Percentiles rank a stretch among this genome's conserved stretches.
Conservation (phyloP, 345 rosid species). For the Syzygium oleosum region DNA sequence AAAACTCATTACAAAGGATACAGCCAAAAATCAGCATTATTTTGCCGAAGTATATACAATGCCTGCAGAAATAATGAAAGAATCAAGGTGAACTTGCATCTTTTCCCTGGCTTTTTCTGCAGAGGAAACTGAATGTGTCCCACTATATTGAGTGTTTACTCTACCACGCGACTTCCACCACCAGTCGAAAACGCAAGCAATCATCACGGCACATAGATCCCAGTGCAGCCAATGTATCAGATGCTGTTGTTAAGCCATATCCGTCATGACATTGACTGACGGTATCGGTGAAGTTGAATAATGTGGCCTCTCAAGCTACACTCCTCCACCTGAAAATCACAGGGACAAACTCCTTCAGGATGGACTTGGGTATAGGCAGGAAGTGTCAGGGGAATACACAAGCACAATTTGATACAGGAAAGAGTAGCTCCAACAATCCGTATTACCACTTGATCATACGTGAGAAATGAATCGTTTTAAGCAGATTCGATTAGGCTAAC, state of each 20-base stretch:
- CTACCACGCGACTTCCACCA: background rate
- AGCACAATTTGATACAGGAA: background rate
- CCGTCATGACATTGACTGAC: background rate
- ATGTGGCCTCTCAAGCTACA: slow-evolving; percentile 59
- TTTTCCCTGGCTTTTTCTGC: background rate
- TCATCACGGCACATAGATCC: background rate
- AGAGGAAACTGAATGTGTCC: background rate
- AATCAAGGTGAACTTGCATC: background rate
- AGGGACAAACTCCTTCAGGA: background rate
- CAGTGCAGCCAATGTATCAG: background rate
- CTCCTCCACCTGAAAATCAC: slow-evolving; percentile 54
- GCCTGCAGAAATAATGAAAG: background rate
- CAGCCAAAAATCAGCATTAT: background rate
- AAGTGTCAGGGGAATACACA: background rate
- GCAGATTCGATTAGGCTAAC: slow-evolving; percentile 19
- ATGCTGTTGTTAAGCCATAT: background rate
- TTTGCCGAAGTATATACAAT: background rate
- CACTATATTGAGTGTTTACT: background rate
- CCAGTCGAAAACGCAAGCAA: background rate
- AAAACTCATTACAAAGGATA: background rate
- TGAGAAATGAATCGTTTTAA: background rate
- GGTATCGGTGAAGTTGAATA: slow-evolving; percentile 32
- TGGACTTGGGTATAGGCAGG: background rate
- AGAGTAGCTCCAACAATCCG: background rate
- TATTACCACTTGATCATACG: background rate